Conservation (phyloP, 2,329 filamentous ascomycete genomes). For the Corinectria fuckeliana region DNA sequence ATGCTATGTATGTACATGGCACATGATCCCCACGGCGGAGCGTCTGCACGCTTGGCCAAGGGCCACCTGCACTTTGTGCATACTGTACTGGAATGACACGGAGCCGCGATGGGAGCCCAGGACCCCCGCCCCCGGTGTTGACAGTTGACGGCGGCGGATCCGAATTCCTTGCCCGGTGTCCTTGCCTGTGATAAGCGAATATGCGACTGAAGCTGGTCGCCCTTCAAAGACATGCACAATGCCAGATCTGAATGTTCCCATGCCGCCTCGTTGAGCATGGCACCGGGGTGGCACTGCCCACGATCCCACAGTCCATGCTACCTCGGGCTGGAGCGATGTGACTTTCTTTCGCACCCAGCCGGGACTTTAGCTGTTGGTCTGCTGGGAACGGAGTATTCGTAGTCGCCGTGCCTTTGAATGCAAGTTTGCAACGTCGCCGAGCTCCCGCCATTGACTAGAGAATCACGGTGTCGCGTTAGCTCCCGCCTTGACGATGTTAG, state of each 20-base stretch:
- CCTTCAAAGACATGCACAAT: conserved; percentile 22
- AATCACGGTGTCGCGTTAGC: conserved; percentile 13
- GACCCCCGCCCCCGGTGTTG: conserved; percentile 18
- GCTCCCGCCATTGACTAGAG: conserved; percentile 7
- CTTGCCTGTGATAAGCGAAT: conserved; percentile 29
- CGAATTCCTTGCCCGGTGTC: conserved; percentile 3
- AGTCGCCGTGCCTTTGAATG: neutral
- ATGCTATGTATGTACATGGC: conserved; percentile 19
- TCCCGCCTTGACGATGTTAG: conserved; percentile 20
- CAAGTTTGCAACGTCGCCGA: conserved; percentile 8
- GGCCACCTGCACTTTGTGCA: too few relatives aligned
- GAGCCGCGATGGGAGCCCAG: conserved; percentile 24
- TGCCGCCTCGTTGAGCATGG: conserved; percentile 1
- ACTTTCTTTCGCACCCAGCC: conserved; percentile 1
- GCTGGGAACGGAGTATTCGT: neutral
- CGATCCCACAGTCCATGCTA: conserved; percentile 7
- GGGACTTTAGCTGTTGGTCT: neutral
- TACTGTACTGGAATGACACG: conserved; percentile 27
- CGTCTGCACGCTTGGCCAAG: conserved; percentile 27
- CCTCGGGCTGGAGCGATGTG: conserved; percentile 11
- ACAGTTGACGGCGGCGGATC: conserved; percentile 10
- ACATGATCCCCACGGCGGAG: conserved; percentile 26
- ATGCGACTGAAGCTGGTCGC: conserved; percentile 16
- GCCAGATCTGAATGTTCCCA: conserved; percentile 17
- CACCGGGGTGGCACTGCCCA: conserved; percentile 10